Percentiles rank a stretch among this genome's conserved stretches.
phyloP scores from a whole-genome alignment of 1,284 basidiomycete species.

The Puccinia coronata region DNA sequence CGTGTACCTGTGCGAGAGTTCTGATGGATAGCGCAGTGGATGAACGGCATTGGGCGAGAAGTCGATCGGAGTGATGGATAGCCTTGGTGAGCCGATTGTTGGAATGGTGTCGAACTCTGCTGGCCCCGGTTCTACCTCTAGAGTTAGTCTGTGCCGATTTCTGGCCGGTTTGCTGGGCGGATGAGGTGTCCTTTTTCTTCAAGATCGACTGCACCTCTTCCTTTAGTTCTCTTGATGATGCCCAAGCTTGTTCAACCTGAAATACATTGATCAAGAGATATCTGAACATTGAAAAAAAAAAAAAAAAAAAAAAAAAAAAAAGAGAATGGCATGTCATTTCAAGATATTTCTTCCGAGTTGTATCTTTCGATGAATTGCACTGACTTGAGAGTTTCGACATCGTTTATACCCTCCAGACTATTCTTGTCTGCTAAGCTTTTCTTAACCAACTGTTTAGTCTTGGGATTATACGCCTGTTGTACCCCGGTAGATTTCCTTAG shows the following conservation, averaged over 20 bases:
- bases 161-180: background rate
- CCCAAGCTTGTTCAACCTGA: constrained; percentile 35
- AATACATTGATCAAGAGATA: constrained; percentile 28
- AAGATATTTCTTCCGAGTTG: no score
- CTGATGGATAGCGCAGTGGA: background rate
- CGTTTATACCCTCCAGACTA: constrained; percentile 7
- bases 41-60: constrained; percentile 5
- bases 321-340: no score
- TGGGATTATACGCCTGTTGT: constrained; percentile 14
- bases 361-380: background rate
- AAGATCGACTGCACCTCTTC: constrained; percentile 18
- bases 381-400: constrained; percentile 16
- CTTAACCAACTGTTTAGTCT: constrained; percentile 1
- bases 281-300: no score
- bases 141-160: background rate
- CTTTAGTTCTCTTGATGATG: constrained; percentile 33
- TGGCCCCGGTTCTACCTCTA: background rate
- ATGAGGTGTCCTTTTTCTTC: background rate
- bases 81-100: constrained; percentile 19
- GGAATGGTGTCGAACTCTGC: constrained; percentile 29
- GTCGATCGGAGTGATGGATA: constrained; percentile 20
- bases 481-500: constrained; percentile 28
- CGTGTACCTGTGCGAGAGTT: constrained; percentile 22
- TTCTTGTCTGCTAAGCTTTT: constrained; percentile 4
- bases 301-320: no score